phyloP scores from a whole-genome alignment of 441 rosid species.

The Theobroma grandiflorum region DNA sequence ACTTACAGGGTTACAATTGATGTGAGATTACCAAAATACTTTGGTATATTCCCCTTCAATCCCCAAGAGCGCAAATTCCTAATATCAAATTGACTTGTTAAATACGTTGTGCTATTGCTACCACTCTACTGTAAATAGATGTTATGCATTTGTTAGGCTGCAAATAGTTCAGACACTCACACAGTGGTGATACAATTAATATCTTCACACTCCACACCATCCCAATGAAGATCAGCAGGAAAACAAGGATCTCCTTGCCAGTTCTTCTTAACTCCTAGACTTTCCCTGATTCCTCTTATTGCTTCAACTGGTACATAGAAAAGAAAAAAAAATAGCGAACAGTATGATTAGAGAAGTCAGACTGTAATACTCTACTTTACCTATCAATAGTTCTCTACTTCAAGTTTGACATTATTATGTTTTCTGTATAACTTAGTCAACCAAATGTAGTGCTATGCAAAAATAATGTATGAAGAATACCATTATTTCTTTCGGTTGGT shows the following conservation, averaged over 20 bases:
- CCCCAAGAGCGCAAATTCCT: slow-evolving; percentile 44
- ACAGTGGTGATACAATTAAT: slow-evolving; percentile 39
- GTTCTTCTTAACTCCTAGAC: slow-evolving; percentile 29
- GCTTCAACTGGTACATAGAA: too few species aligned
- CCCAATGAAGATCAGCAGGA: slow-evolving; percentile 40
- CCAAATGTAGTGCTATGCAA: too few species aligned
- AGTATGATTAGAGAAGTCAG: too few species aligned
- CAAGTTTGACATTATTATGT: too few species aligned
- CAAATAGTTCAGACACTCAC: slow-evolving; percentile 40
- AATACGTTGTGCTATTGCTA: too few species aligned
- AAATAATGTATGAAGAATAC: slow-evolving; percentile 32
- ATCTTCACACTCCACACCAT: slow-evolving; percentile 44
- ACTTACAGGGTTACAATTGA: slow-evolving; percentile 41
- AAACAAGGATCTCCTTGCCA: slow-evolving; percentile 61
- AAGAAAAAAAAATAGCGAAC: background rate
- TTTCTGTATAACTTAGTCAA: too few species aligned
- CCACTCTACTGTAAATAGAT: too few species aligned
- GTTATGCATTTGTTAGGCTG: background rate
- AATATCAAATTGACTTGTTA: background rate
- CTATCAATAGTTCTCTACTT: too few species aligned
- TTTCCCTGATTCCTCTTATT: background rate
- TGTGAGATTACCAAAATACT: slow-evolving; percentile 27
- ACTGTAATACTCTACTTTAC: too few species aligned
- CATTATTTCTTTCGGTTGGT: slow-evolving; percentile 46
- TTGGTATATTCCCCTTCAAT: slow-evolving; percentile 31